Conservation (phyloP, 2,329 filamentous ascomycete species). For the Aspergillus sp. region DNA sequence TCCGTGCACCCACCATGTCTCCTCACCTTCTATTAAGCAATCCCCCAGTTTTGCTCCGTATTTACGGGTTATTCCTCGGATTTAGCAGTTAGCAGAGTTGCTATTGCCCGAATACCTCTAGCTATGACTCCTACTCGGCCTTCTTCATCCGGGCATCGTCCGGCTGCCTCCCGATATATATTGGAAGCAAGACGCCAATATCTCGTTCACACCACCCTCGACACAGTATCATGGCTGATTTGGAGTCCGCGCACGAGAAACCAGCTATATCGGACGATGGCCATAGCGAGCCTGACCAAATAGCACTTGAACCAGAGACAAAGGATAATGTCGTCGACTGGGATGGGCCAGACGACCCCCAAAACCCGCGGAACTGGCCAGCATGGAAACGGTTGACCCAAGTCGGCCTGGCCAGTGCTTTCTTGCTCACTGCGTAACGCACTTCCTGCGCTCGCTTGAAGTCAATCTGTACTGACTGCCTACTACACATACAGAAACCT, state of each 20-base stretch:
- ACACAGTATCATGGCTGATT: neutral
- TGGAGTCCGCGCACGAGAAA: neutral
- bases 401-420: conserved; percentile 23
- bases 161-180: neutral
- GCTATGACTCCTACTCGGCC: neutral
- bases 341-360: conserved; percentile 25
- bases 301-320: neutral
- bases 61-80: neutral
- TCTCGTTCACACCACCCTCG: no score
- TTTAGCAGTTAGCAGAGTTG: neutral
- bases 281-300: neutral
- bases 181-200: neutral
- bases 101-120: no score
- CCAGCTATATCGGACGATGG: neutral
- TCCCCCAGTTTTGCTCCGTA: no score
- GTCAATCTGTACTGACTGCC: neutral
- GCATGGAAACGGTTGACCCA: conserved; percentile 23
- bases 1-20: neutral
- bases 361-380: conserved; percentile 33
- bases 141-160: neutral
- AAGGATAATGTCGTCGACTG: conserved; percentile 31
- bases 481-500: neutral
- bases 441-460: neutral
- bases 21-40: no score
- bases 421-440: conserved; percentile 22